These are phyloP conservation scores for Leccinum disarticulatum DNA, from an alignment of 768 basidiomycete species.

Conservation along the genomic window DNA sequence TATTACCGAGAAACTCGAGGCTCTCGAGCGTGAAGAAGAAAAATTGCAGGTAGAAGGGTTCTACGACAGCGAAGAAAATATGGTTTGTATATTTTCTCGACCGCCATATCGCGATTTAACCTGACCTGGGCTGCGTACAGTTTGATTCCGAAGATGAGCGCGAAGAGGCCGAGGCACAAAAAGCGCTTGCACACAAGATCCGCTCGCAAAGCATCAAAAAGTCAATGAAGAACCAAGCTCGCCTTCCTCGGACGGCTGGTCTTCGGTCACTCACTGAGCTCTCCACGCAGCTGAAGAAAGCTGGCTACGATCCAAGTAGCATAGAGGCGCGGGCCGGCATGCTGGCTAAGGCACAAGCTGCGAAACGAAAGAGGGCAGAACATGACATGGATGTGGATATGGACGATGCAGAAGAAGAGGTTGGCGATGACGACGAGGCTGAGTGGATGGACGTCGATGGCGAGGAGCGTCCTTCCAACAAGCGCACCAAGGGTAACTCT, in stretches of 20 bases:
- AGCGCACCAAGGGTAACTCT: conserved; percentile 61
- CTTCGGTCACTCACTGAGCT: conserved; percentile 70
- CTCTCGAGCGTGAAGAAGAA: conserved; percentile 95
- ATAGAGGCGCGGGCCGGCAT: conserved; percentile 87
- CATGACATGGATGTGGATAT: conserved; percentile 59
- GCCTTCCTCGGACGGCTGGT: conserved; percentile 72
- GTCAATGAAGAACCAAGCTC: conserved; percentile 81
- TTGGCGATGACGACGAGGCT: conserved; percentile 41
- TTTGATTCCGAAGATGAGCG: conserved; percentile 75
- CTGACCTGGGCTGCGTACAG: conserved; percentile 19
- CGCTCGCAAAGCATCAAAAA: conserved; percentile 79
- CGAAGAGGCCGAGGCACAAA: conserved; percentile 62
- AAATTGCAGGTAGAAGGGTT: conserved; percentile 91
- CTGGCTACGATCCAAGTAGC: conserved; percentile 84
- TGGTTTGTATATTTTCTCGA: conserved; percentile 46
- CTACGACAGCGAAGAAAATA: conserved; percentile 88
- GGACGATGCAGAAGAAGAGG: conserved; percentile 42
- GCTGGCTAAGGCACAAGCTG: conserved; percentile 71
- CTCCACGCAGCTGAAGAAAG: conserved; percentile 76
- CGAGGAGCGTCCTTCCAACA: conserved; percentile 51
- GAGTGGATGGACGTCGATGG: conserved; percentile 57
- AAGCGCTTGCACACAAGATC: conserved; percentile 64
- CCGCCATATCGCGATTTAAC: not conserved
- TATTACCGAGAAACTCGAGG: conserved; percentile 94
- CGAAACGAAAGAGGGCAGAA: conserved; percentile 60